These are phyloP conservation scores for Globisporangium takayamanum DNA, from an alignment of 352 stramenopile species.

Conservation along the genomic window DNA sequence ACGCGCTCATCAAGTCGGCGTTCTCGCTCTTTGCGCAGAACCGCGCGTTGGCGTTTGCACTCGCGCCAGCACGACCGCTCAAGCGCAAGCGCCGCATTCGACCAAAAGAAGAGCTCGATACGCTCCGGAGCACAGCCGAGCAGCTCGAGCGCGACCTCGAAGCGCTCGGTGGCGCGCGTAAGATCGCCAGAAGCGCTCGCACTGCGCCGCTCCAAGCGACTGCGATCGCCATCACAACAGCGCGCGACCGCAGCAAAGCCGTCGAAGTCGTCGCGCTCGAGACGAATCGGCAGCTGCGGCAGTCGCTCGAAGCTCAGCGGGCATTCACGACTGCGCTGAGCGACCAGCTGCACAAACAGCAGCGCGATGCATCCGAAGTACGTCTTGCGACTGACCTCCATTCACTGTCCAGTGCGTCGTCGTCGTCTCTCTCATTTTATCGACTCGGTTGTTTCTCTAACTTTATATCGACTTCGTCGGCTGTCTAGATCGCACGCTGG, in stretches of 20 bases:
- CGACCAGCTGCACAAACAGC: neutral
- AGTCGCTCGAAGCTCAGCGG: constrained; percentile 2
- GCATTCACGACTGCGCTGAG: constrained; percentile 2
- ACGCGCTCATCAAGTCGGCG: neutral
- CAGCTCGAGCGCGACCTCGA: constrained; percentile 4
- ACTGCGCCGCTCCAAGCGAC: neutral
- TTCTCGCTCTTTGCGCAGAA: constrained; percentile 7
- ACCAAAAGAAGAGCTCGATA: constrained; percentile 8
- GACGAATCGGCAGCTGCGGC: constrained; percentile 7
- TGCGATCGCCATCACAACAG: neutral
- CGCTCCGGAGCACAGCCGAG: constrained; percentile 2
- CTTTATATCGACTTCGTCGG: neutral
- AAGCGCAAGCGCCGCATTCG: constrained; percentile 9
- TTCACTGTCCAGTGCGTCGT: neutral
- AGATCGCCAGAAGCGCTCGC: neutral
- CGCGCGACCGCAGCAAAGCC: neutral
- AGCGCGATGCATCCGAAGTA: neutral
- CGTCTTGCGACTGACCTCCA: neutral
- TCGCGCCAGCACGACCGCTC: constrained; percentile 3
- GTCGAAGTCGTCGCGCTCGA: constrained; percentile 2
- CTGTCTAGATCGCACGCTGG: neutral
- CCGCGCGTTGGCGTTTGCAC: constrained; percentile 2
- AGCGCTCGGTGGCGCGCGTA: neutral
- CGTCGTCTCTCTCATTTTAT: no score
- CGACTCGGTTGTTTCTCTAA: neutral